phyloP scores from a whole-genome alignment of 106 monocot species.

The Apostasia ramifera region DNA sequence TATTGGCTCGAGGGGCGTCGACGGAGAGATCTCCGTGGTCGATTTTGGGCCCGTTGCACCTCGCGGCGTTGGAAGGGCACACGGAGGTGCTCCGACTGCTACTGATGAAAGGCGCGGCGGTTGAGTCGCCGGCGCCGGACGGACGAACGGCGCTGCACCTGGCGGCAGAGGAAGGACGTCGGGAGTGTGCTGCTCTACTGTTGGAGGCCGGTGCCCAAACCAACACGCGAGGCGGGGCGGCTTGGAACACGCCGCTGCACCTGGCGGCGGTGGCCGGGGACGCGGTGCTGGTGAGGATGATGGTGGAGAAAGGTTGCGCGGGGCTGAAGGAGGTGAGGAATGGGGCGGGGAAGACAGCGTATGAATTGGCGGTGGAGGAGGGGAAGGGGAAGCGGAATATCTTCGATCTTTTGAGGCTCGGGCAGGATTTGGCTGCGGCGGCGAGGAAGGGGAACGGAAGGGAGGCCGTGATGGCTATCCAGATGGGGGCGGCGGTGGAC shows the following conservation, averaged over 20 bases:
- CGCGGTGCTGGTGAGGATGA: slow-evolving; percentile 24
- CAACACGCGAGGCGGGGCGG: slow-evolving; percentile 21
- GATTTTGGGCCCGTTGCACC: slow-evolving; percentile 25
- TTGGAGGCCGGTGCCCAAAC: slow-evolving; percentile 17
- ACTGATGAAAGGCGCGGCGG: slow-evolving; percentile 20
- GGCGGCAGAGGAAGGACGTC: slow-evolving; percentile 22
- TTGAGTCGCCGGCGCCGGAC: slow-evolving; percentile 20
- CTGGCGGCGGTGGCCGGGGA: slow-evolving; percentile 32
- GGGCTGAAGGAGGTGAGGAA: slow-evolving; percentile 28
- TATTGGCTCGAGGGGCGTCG: slow-evolving; percentile 25
- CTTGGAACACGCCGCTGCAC: slow-evolving; percentile 36
- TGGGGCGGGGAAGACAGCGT: slow-evolving; percentile 25
- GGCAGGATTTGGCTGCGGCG: slow-evolving; percentile 19
- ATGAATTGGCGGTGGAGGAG: slow-evolving; percentile 31
- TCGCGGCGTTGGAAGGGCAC: slow-evolving; percentile 28
- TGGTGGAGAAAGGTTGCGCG: slow-evolving; percentile 14
- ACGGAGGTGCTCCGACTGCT: slow-evolving; percentile 27
- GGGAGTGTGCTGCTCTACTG: slow-evolving; percentile 27
- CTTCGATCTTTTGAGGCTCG: slow-evolving; percentile 21
- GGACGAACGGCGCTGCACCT: slow-evolving; percentile 37
- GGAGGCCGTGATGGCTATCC: slow-evolving; percentile 9
- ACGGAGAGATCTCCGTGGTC: slow-evolving; percentile 14
- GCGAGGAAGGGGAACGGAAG: slow-evolving; percentile 31
- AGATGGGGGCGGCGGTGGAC: slow-evolving; percentile 28
- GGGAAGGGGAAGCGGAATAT: slow-evolving; percentile 16